Percentiles rank a stretch among this genome's conserved stretches.
Evolutionary conservation across 2,329 filamentous ascomycete genomes (phyloP).

Genomic region (Penicillium sp.): DNA sequence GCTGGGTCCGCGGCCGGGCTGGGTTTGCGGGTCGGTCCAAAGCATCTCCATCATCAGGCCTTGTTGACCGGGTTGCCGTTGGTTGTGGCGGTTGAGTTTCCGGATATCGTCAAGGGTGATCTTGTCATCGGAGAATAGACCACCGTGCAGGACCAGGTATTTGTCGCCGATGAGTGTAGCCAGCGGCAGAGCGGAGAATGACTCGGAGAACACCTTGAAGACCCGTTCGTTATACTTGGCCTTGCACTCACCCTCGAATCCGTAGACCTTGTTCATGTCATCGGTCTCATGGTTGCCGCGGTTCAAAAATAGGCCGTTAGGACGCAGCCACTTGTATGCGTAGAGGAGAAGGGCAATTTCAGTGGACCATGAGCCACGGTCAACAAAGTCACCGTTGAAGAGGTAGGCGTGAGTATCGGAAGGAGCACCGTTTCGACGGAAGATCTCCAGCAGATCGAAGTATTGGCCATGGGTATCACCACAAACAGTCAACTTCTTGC

Average conservation of each 20-base stretch:
- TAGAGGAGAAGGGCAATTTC: slow-evolving; percentile 94
- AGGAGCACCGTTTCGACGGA: slow-evolving; percentile 85
- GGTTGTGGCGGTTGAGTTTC: slow-evolving; percentile 86
- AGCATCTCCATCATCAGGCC: slow-evolving; percentile 99
- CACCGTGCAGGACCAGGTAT: slow-evolving; percentile 90
- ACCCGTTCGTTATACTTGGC: slow-evolving; percentile 95
- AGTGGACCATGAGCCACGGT: slow-evolving; percentile 96
- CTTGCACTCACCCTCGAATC: slow-evolving; percentile 97
- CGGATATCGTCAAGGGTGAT: slow-evolving; percentile 90
- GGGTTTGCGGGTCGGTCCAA: slow-evolving; percentile 93
- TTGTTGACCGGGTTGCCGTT: slow-evolving; percentile 88
- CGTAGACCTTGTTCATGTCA: slow-evolving; percentile 98
- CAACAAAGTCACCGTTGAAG: slow-evolving; percentile 99
- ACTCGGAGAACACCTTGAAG: slow-evolving; percentile 98
- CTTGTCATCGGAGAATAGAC: slow-evolving; percentile 92
- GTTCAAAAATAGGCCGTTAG: slow-evolving; percentile 89
- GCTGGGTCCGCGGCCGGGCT: slow-evolving; percentile 85
- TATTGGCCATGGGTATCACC: slow-evolving; percentile 98
- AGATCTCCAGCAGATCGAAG: slow-evolving; percentile 95
- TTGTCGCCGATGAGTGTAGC: slow-evolving; percentile 90
- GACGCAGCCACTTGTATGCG: slow-evolving; percentile 94
- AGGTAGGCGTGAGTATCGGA: slow-evolving; percentile 88
- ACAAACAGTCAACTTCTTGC: slow-evolving; percentile 85
- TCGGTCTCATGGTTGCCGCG: slow-evolving; percentile 98
- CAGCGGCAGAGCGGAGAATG: slow-evolving; percentile 90